These are phyloP conservation scores for Debaryomyces fabryi DNA, from an alignment of 1,139 yeast species.

Conservation along the genomic window DNA sequence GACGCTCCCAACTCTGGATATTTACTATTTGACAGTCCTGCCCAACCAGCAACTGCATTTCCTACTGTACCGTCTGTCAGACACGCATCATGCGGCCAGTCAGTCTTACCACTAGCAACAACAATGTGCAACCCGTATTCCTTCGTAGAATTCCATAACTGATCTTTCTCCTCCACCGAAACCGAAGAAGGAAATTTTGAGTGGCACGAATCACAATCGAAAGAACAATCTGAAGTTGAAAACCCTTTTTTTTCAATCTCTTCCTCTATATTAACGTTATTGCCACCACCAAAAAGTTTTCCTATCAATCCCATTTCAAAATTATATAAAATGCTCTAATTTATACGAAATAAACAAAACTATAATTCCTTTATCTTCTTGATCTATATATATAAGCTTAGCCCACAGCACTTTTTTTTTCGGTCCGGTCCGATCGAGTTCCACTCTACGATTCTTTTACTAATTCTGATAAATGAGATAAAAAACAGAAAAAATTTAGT, in stretches of 20 bases:
- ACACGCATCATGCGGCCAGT: slow-evolving; percentile 82
- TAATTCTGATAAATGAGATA: neutral
- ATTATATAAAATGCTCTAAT: neutral
- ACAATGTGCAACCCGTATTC: slow-evolving; percentile 72
- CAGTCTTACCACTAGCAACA: slow-evolving; percentile 79
- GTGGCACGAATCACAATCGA: slow-evolving; percentile 54
- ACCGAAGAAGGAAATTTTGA: slow-evolving; percentile 60
- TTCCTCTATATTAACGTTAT: slow-evolving; percentile 7
- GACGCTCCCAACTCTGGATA: slow-evolving; percentile 19
- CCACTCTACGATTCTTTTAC: neutral
- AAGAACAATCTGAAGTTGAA: slow-evolving; percentile 46
- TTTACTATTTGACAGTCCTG: slow-evolving; percentile 18
- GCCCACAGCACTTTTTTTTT: neutral
- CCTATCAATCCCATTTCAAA: slow-evolving; percentile 7
- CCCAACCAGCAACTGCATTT: slow-evolving; percentile 53
- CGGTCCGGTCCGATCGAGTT: slow-evolving; percentile 1
- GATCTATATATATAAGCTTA: neutral
- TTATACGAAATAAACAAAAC: neutral
- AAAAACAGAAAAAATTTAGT: neutral
- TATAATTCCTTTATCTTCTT: neutral
- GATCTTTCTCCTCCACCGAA: slow-evolving; percentile 50
- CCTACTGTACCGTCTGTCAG: slow-evolving; percentile 57
- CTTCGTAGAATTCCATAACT: slow-evolving; percentile 72
- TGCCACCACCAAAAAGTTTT: neutral
- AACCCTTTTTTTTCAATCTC: slow-evolving; percentile 41